phyloP scores from a whole-genome alignment of 768 basidiomycete species.

The Collybia mongolica region DNA sequence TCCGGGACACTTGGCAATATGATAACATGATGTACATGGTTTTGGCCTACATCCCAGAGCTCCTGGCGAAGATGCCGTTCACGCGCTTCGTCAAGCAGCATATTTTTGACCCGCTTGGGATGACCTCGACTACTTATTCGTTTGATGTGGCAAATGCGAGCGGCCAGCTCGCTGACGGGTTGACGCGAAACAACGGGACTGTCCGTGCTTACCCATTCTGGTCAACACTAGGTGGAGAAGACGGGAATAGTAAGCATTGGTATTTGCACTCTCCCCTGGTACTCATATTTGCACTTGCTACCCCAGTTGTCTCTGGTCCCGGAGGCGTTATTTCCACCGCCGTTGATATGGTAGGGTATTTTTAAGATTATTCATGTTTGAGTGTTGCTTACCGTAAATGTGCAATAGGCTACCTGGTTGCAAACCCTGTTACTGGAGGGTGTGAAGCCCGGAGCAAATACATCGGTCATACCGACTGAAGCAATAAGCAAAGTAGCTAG shows the following conservation, averaged over 20 bases:
- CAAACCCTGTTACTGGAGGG: slow-evolving; percentile 25
- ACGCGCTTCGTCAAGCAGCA: slow-evolving; percentile 24
- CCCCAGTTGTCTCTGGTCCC: slow-evolving; percentile 22
- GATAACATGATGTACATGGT: slow-evolving; percentile 24
- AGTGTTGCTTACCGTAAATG: no score
- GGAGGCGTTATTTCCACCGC: slow-evolving; percentile 29
- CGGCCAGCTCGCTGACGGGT: slow-evolving; percentile 23
- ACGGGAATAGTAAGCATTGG: slow-evolving; percentile 16
- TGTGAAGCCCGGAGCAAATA: slow-evolving; percentile 17
- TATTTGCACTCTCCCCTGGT: no score
- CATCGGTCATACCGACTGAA: slow-evolving; percentile 19
- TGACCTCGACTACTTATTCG: slow-evolving; percentile 26
- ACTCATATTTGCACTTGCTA: background rate
- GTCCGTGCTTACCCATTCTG: slow-evolving; percentile 18
- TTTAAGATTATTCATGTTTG: no score
- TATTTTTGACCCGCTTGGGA: slow-evolving; percentile 24
- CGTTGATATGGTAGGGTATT: slow-evolving; percentile 18
- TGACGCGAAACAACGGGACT: slow-evolving; percentile 18
- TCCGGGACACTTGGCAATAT: slow-evolving; percentile 25
- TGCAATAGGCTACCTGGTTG: slow-evolving; percentile 25
- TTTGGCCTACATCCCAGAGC: slow-evolving; percentile 19
- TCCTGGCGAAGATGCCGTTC: slow-evolving; percentile 15
- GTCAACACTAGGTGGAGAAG: slow-evolving; percentile 16
- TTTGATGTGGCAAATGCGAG: slow-evolving; percentile 20
- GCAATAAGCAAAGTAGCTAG: background rate